Conservation (phyloP, 2,329 filamentous ascomycete species). For the Talaromyces sp. region DNA sequence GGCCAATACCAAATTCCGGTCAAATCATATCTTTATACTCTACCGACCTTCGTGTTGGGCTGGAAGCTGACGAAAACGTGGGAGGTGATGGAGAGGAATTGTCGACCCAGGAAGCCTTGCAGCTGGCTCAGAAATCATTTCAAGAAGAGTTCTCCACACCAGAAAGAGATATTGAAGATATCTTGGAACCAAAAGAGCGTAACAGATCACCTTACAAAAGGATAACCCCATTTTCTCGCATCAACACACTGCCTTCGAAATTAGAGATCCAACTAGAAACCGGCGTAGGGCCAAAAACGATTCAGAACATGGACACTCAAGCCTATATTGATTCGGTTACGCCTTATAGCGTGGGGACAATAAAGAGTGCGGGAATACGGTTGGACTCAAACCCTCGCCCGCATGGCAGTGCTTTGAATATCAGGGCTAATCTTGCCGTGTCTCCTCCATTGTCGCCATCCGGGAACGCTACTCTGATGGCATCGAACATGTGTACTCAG, state of each 20-base stretch:
- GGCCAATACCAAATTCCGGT: slow-evolving; percentile 22
- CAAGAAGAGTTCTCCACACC: slow-evolving; percentile 33
- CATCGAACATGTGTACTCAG: background rate
- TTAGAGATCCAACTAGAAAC: slow-evolving; percentile 5
- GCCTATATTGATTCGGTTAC: slow-evolving; percentile 36
- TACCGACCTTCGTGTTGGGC: slow-evolving; percentile 21
- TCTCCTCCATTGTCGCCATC: slow-evolving; percentile 6
- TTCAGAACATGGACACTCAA: slow-evolving; percentile 33
- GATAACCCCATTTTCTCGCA: slow-evolving; percentile 26
- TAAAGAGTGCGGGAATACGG: slow-evolving; percentile 18
- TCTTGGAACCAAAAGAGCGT: slow-evolving; percentile 1
- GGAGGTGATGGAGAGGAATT: slow-evolving; percentile 27
- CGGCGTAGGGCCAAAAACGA: background rate
- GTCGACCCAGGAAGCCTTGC: slow-evolving; percentile 36
- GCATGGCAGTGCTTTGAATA: slow-evolving; percentile 5
- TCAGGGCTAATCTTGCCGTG: slow-evolving; percentile 14
- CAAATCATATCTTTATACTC: slow-evolving; percentile 34
- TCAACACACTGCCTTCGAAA: slow-evolving; percentile 12
- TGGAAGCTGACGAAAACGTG: slow-evolving; percentile 14
- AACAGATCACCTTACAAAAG: slow-evolving; percentile 12
- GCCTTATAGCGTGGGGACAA: slow-evolving; percentile 33
- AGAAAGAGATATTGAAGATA: slow-evolving; percentile 6
- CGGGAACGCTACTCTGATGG: background rate
- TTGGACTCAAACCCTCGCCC: background rate
- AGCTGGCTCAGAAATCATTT: slow-evolving; percentile 34